Conservation (phyloP, 1,139 yeast species). For the Pichiaceae sp. region DNA sequence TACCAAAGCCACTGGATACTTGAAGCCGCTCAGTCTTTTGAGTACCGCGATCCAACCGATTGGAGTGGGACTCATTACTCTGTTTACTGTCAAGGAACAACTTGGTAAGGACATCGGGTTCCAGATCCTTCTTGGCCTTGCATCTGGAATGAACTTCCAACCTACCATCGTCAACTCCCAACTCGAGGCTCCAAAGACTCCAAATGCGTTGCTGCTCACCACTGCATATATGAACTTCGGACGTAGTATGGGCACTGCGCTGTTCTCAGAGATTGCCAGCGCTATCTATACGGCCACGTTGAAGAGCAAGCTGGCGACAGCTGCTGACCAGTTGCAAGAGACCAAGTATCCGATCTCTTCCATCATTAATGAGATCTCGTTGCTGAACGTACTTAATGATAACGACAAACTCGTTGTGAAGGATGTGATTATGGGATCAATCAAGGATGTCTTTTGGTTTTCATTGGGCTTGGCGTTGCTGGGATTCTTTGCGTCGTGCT, state of each 20-base stretch:
- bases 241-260: constrained; percentile 38
- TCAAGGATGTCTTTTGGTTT: constrained; percentile 3
- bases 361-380: background rate
- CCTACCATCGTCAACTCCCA: constrained; percentile 44
- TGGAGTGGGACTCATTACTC: background rate
- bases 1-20: background rate
- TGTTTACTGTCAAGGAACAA: background rate
- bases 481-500: background rate
- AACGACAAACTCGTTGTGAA: constrained; percentile 1
- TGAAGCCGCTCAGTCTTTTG: background rate
- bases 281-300: constrained; percentile 30
- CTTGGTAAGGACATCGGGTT: constrained; percentile 32
- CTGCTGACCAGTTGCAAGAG: background rate
- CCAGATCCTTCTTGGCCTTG: constrained; percentile 43
- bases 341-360: background rate
- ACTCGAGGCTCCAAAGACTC: constrained; percentile 38
- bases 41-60: background rate
- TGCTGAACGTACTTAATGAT: background rate
- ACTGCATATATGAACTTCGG: constrained; percentile 39
- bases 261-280: constrained; percentile 39
- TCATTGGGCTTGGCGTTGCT: background rate
- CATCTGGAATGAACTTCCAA: constrained; percentile 46
- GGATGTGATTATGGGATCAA: background rate
- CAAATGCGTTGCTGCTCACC: constrained; percentile 31
- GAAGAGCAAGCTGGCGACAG: constrained; percentile 12